Evolutionary conservation across 305 asterid species (phyloP).

Genomic region (Lippia alba): DNA sequence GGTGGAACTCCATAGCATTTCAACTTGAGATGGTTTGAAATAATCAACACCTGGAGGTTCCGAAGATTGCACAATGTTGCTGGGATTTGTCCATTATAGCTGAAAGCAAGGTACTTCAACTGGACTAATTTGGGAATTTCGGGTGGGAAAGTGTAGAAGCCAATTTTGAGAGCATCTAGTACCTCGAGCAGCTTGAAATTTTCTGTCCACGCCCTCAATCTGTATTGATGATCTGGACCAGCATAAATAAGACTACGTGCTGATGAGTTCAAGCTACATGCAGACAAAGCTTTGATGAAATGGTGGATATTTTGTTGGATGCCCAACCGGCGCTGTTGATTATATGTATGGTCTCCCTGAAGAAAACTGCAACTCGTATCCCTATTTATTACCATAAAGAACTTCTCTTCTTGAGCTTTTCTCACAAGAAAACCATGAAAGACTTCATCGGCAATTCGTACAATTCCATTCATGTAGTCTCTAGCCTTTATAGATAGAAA

Average conservation of each 20-base stretch:
- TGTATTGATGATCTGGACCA: background rate
- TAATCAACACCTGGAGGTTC: background rate
- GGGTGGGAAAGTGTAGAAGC: constrained; percentile 26
- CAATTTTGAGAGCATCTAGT: constrained; percentile 24
- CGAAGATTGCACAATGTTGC: background rate
- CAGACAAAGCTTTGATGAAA: background rate
- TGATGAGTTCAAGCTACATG: background rate
- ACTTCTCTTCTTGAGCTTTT: constrained; percentile 29
- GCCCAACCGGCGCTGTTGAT: constrained; percentile 8
- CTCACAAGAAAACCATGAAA: constrained; percentile 12
- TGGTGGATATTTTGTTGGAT: constrained; percentile 5
- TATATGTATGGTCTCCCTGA: background rate
- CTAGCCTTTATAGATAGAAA: too few relatives aligned
- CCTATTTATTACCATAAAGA: constrained; percentile 8
- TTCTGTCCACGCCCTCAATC: background rate
- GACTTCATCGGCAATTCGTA: constrained; percentile 3
- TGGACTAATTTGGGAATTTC: constrained; percentile 16
- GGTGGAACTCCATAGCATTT: background rate
- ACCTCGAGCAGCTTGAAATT: constrained; percentile 32
- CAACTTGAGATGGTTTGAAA: background rate
- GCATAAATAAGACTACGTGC: constrained; percentile 1
- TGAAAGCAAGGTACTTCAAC: constrained; percentile 36
- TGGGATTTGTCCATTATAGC: background rate
- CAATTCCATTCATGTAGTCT: background rate
- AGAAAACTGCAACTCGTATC: background rate